Evolutionary conservation across 371 early-diverging fungal genomes (phyloP).

Genomic region (Circinella minor): DNA sequence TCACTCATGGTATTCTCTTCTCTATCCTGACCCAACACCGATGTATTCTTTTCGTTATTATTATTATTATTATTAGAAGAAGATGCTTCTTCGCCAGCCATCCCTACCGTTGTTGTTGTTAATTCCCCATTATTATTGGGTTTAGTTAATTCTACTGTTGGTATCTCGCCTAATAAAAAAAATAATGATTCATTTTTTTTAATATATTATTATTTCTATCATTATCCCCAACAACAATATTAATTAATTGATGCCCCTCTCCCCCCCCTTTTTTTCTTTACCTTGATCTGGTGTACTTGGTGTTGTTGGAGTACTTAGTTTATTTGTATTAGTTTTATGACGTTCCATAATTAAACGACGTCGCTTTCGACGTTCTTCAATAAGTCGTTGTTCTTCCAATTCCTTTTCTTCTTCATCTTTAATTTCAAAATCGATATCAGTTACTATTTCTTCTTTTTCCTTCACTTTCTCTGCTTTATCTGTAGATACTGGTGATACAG

Average conservation of each 20-base stretch:
- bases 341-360: slow-evolving; percentile 73
- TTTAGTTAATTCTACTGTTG: slow-evolving; percentile 2
- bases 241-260: slow-evolving; percentile 12
- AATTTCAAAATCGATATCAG: slow-evolving; percentile 42
- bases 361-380: slow-evolving; percentile 79
- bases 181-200: not conserved
- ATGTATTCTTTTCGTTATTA: not conserved
- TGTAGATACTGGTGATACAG: not conserved
- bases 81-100: not conserved
- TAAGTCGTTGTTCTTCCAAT: slow-evolving; percentile 68
- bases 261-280: no score
- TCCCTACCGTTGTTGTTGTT: slow-evolving; percentile 27
- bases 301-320: slow-evolving; percentile 15
- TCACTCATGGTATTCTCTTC: slow-evolving; percentile 26
- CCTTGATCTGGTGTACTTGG: slow-evolving; percentile 15
- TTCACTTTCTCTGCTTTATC: not conserved
- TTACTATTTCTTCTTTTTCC: slow-evolving; percentile 14
- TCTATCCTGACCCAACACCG: not conserved
- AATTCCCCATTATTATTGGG: slow-evolving; percentile 2
- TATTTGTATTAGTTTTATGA: slow-evolving; percentile 47
- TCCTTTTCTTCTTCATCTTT: slow-evolving; percentile 57
- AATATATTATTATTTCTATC: no score
- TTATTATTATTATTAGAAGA: slow-evolving; percentile 9
- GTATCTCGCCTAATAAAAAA: not conserved
- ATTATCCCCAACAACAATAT: no score